phyloP scores from a whole-genome alignment of 2,329 filamentous ascomycete species.

The Apiospora saccharicola region DNA sequence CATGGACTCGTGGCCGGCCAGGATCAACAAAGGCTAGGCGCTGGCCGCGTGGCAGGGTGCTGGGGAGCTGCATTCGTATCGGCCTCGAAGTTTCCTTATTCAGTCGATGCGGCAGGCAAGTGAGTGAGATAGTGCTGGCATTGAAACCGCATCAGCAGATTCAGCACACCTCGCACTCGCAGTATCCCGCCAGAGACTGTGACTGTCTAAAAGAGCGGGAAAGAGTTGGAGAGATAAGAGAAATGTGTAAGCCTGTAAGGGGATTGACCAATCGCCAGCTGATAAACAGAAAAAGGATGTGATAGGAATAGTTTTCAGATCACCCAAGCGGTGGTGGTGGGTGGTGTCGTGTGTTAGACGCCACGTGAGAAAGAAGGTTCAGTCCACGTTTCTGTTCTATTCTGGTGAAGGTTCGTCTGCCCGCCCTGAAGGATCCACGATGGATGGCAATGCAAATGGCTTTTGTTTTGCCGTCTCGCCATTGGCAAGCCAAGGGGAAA shows the following conservation, averaged over 20 bases:
- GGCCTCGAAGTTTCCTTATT: conserved; percentile 16
- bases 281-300: not conserved
- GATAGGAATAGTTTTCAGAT: not conserved
- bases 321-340: not conserved
- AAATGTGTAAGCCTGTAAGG: not conserved
- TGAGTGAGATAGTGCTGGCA: not conserved
- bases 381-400: conserved; percentile 19
- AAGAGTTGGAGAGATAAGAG: too few relatives aligned
- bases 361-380: conserved; percentile 15
- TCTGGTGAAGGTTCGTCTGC: not conserved
- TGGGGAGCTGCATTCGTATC: not conserved
- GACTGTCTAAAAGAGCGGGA: too few relatives aligned
- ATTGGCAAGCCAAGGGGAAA: not conserved
- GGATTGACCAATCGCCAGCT: not conserved
- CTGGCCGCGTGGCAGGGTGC: conserved; percentile 11
- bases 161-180: not conserved
- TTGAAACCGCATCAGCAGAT: not conserved
- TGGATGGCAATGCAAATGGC: not conserved
- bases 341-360: not conserved
- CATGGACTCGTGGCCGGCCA: conserved; percentile 10
- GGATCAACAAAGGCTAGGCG: not conserved
- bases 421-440: conserved; percentile 12
- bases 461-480: not conserved
- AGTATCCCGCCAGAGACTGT: not conserved
- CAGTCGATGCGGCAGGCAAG: not conserved